Percentiles rank a stretch among this genome's conserved stretches.
These are phyloP conservation scores for Auxenochlorella protothecoides DNA, from an alignment of 139 green algal species.

Conservation along the genomic window DNA sequence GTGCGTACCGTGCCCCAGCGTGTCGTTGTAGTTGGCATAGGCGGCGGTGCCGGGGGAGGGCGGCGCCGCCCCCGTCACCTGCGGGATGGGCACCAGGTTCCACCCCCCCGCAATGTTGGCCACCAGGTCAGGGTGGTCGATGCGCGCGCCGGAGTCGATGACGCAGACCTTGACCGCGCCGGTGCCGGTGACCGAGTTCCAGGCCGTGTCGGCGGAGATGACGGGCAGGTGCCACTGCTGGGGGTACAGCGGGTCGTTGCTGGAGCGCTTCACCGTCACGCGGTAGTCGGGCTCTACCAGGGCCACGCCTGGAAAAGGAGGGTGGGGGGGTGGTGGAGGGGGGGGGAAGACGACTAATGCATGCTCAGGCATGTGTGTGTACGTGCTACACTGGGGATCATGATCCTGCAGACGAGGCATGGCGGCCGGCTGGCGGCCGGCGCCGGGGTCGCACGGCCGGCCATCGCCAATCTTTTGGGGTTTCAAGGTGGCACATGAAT, in stretches of 20 bases:
- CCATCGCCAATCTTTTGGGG: neutral
- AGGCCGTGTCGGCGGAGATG: conserved; percentile 10
- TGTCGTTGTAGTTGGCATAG: conserved; percentile 4
- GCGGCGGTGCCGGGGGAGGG: neutral
- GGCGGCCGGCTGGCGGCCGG: neutral
- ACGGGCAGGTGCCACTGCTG: conserved; percentile 25
- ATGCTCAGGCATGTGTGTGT: neutral
- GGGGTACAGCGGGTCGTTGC: conserved; percentile 8
- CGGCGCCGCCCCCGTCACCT: neutral
- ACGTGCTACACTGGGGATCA: neutral
- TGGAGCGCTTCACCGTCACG: conserved; percentile 4
- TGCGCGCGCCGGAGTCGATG: conserved; percentile 50
- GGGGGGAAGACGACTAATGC: too few species aligned
- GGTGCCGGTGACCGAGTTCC: conserved; percentile 13
- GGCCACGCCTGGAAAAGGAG: conserved; percentile 1
- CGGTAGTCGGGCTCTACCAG: conserved; percentile 25
- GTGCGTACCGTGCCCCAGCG: conserved; percentile 9
- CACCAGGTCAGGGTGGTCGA: conserved; percentile 46
- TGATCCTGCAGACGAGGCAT: neutral
- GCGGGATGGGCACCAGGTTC: conserved; percentile 19
- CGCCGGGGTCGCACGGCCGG: neutral
- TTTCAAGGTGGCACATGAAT: neutral
- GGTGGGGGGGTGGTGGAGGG: neutral
- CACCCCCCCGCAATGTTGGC: conserved; percentile 32
- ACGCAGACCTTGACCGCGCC: conserved; percentile 48